A percentile compares a stretch with the other conserved stretches of the same genome.
Conservation (phyloP, 306 rosid species). For the Rubus idaeus region DNA sequence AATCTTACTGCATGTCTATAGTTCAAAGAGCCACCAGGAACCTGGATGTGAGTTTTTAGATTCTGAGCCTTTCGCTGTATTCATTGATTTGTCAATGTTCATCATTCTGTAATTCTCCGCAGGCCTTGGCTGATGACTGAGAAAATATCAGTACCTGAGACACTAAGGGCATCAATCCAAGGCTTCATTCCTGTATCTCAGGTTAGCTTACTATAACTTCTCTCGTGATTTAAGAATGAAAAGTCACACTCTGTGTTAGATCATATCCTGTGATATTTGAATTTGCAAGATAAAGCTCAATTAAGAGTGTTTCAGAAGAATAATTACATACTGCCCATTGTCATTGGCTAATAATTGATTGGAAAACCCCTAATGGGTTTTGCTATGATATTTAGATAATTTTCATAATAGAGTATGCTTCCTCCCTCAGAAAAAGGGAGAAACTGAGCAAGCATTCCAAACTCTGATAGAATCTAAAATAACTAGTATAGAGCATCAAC, state of each 20-base stretch:
- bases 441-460: neutral
- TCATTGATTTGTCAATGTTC: conserved; percentile 9
- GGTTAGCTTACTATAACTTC: conserved; percentile 37
- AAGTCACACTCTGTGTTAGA: neutral
- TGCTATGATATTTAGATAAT: neutral
- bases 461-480: neutral
- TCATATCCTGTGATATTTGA: neutral
- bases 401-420: neutral
- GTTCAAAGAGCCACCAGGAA: neutral
- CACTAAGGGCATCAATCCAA: conserved; percentile 42
- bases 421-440: neutral
- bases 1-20: neutral
- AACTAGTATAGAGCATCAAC: neutral
- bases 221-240: neutral
- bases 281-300: neutral
- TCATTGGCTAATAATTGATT: neutral
- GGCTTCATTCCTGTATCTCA: conserved; percentile 36
- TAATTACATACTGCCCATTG: neutral
- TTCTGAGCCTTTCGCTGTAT: neutral
- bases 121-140: conserved; percentile 80
- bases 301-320: neutral
- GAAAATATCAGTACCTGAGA: conserved; percentile 31
- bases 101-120: conserved; percentile 31
- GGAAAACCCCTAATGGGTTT: neutral
- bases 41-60: neutral